Evolutionary conservation across 2,329 filamentous ascomycete species (phyloP), one percentile per base, ranked within the genome.

Genomic region (Colletotrichum paranaense): DNA sequence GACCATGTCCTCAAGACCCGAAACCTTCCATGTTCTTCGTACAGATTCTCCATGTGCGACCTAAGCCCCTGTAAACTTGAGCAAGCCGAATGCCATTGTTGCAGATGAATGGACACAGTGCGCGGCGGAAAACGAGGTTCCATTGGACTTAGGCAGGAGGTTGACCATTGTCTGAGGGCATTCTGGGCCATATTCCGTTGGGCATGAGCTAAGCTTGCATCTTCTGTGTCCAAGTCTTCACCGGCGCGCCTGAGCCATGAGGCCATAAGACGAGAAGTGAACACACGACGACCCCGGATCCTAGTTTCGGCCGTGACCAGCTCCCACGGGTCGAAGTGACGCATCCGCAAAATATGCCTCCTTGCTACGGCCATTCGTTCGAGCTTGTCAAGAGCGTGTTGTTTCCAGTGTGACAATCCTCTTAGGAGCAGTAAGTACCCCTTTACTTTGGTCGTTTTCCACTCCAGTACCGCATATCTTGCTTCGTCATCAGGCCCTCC

Each of bases 281-380:
- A 68, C 35, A 75, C 42, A 9, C 73, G 68, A 26, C 66, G 65
- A 9, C 69, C 62, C 32, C 60, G 58, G 6, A 63, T 38, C 35
- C 67, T 70, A 5, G 55, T 38, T 11, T 75, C 73, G 42, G 63
- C 66, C n/a, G 76, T 74, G 35, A 75, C 56, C 6, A 75, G 58
- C 8, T 73, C 75, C 77, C 77, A 78, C 14, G 72, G 64, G 55
- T 76, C 74, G 58, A 78, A 78, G 55, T 78, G 74, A 12, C 84
- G 84, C 71, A 84, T 90, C 68, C 92, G 87, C 67, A 97, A 83
- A 73, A 95, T 90, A 79, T 94, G 93, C 74, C 90, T 87, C 74
- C 93, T 88, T 24, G 93, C 94, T 55, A 91, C 86, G 5, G 89
- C 90, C 4, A 93, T 94, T 53, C 90, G 88, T 74, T 91, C 88